Evolutionary conservation across 2,329 filamentous ascomycete species (phyloP), one percentile per base, ranked within the genome.

Genomic region (Apiospora arundinis): DNA sequence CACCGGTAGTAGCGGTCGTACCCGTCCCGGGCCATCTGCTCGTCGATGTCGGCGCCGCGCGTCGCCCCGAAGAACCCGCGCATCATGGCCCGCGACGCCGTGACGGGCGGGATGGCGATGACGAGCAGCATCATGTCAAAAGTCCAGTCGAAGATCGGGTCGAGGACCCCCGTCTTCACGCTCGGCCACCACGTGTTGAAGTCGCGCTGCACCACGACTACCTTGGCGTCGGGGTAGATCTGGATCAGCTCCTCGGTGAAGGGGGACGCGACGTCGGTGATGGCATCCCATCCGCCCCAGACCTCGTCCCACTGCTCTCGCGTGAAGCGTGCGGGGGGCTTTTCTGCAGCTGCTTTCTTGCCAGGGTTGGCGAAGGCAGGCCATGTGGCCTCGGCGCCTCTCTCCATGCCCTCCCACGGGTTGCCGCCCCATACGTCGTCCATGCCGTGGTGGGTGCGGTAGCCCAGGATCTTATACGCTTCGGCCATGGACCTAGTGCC

Each of bases 31-130:
- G 67, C 69, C 12, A 92, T 92, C 78, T 90, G 91, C 72, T 88
- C 84, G 78, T 87, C 87, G 79, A 92, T 92, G 78, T 92, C 90
- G 68, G 89, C 89, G 73, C 89, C 86, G 85, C 92, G 69, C 8
- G 44, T 52, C 7, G 52, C 72, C 8, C 52, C 67, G 48, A 73
- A 74, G 40, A 70, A 60, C 9, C 71, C 70, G 18, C 69, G 16
- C 11, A 72, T 42, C 16, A 72, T 66, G 67, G 72, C 73, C 37
- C 49, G 42, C 67, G 71, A 71, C 6, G 70, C 70, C 21, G 71
- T 81, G 23, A 82, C 77, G 74, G 74, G 75, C 3, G 76, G 75
- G 4, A 45, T 52, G 2, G 44, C 23, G 21, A 72, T 40, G n/a
- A 69, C 68, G 32, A 65, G 25, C 9, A 71, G 14, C 25, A 71